Evolutionary conservation across 306 rosid genomes (phyloP), one percentile per base, ranked within the genome.

Genomic region (Castanea mollissima): DNA sequence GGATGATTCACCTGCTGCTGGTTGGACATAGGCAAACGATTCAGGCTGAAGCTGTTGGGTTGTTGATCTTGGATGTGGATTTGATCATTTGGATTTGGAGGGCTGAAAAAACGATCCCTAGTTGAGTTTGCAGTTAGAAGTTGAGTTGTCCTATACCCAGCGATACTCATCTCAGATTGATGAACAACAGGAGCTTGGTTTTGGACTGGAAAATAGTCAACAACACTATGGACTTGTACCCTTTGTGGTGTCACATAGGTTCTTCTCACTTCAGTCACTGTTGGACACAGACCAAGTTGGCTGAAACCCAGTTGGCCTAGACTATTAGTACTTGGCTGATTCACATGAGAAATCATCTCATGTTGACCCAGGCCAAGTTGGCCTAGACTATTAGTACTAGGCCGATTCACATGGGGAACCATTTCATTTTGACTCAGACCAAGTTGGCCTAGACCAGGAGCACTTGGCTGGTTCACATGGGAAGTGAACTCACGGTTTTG

Each of bases 91-190:
- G 67, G 27, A 8, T 11, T 62, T 3, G 56, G 60, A 23, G 7
- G 46, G 46, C 46, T 49, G 27, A 44, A 32, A 25, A 62, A 38
- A 11, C 58, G 78, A 1, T 70, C 85, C 44, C 25, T 71, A 21
- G 78, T 54, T 3, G 78, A 71, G 35, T 34, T 9, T 16, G 75
- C 21, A 46, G 27, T 18, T 11, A 76, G 25, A 32, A 82, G 77
- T 2, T 76, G 72, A 20, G 74, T 76, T 60, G 64, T 58, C 55
- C 71, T 27, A 23, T 49, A 62, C 70, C 76, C 78, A 38, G 74
- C 71, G 54, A 71, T 32, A 34, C 69, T 35, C 9, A 60, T 51
- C 44, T 38, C 31, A 21, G 58, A 16, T 4, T 1, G 13, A 5
- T 3, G 59, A 14, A 44, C 5, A 46, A 15, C 18, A 23, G 35